Base-by-base conservation (phyloP, 2,329 filamentous ascomycete species). In the Sporothrix protearum region DNA sequence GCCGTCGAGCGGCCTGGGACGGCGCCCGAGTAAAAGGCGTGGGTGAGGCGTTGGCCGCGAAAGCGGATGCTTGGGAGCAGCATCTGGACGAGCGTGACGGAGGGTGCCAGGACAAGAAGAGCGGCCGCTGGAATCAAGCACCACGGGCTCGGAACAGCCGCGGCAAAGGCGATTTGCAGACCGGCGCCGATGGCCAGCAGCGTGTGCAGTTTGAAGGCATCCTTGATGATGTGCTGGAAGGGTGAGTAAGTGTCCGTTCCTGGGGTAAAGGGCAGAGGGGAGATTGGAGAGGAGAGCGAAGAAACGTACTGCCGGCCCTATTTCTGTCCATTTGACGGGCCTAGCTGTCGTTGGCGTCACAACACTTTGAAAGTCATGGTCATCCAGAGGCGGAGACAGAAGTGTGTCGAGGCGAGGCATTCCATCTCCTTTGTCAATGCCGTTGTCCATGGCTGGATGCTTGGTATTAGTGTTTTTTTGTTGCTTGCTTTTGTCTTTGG, bases 1-100 rank as follows among this genome's bases (percentile, higher is more conserved):
- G 81, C 78, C 0, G 80, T 79, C 25, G 75, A 70, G 0, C 81
- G 80, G 42, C 79, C 81, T 1, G 73, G 77, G 8, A 83, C 67
- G 3, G 80, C 75, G 57, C 72, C 75, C 1, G 71, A 22, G n/a
- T 73, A 71, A 47, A 74, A 79, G 2, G 76, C 70, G 57, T 78
- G 78, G 4, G 72, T 42, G 0, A 71, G 59, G 0, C 74, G 73
- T 19, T 72, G 39, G 1, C 8, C 22, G 30, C 25, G 39, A 10
- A 47, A 19, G 12, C 12, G 75, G 30, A 74, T 68, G 1, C 70
- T 5, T 2, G 55, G 75, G 25, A 73, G 68, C 2, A 72, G 5
- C 0, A 45, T 47, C 47, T 81, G 77, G 33, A 76, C 47, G 53
- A 77, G 7, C 5, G 81, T 80, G n/a, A 76, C 77, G 72, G 78